Evolutionary conservation across 176 grass and related monocot species (phyloP).

Genomic region (Pontederia crassipes): DNA sequence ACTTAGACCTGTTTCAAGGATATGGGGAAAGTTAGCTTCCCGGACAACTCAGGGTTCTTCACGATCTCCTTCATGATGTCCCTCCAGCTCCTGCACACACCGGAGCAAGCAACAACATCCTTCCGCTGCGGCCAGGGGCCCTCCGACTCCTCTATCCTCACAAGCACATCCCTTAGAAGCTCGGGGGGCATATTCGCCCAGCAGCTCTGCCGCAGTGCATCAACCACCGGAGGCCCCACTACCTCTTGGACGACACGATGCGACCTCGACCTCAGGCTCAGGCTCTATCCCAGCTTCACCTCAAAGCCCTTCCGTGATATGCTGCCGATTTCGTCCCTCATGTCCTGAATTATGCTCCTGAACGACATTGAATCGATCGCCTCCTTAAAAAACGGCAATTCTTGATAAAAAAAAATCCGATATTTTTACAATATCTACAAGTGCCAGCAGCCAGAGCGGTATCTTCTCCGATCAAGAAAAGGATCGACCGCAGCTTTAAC

Average conservation of each 20-base stretch:
- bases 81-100: conserved; percentile 73
- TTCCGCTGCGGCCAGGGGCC: conserved; percentile 45
- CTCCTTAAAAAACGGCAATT: background rate
- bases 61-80: conserved; percentile 60
- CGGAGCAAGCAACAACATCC: conserved; percentile 57
- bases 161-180: conserved; percentile 59
- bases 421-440: background rate
- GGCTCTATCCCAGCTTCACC: conserved; percentile 22
- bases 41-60: conserved; percentile 39
- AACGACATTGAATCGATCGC: conserved; percentile 50
- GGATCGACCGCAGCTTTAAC: background rate
- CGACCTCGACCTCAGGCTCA: conserved; percentile 39
- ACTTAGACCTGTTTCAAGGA: conserved; percentile 73
- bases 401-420: background rate
- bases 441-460: background rate
- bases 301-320: conserved; percentile 37
- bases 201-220: conserved; percentile 47
- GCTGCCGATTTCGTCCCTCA: conserved; percentile 69
- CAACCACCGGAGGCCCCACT: conserved; percentile 23
- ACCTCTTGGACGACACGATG: conserved; percentile 33
- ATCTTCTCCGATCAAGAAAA: background rate
- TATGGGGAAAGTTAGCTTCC: conserved; percentile 71
- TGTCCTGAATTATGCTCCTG: conserved; percentile 66
- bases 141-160: conserved; percentile 47
- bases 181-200: conserved; percentile 72